Base-by-base conservation (phyloP, 306 rosid genomes). In the Sicyos baderoa region DNA sequence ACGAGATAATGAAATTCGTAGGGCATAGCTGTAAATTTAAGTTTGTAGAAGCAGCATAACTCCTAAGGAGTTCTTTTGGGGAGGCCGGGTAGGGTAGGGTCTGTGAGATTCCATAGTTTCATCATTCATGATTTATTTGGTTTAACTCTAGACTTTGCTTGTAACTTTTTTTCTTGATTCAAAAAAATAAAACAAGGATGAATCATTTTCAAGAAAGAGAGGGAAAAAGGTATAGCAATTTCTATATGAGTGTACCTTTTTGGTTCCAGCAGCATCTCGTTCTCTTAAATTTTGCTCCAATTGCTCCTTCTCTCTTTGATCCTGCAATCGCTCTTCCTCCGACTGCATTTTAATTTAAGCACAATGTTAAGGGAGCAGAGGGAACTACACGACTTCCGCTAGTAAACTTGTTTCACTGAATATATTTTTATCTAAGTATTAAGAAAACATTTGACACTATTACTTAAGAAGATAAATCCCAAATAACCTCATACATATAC, bases 261-360 rank as follows among this genome's bases (percentile, higher is more conserved):
- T 79, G 54, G 97, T 88, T 60, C 84, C 82, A 10, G 85, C 88
- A 45, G 89, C 89, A 79, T 93, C 99, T 72, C 90, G 68, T 59
- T 88, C 99, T 79, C 86, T 86, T 74, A 93, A 13, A 76, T 88
- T 87, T 64, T 37, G 78, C 85, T 89, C 97, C 58, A 93, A 74
- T 83, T 93, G 86, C 71, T 93, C 97, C 84, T 85, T 84, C 78
- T 88, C 99, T 80, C 79, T 90, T 80, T 86, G 99, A 83, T 93
- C 99, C 64, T 86, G 93, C 78, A 88, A 52, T 68, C 86, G 84
- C 77, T 93, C 99, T 80, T 92, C 98, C 56, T 89, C 96, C 6
- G 95, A 92, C 95, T 91, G 85, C 79, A 80, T 40, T 32, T 68
- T 69, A 57, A 75, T 57, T 32, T 75, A 71, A 15, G 21, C 18